These are phyloP conservation scores for Maudiozyma serrabonitensis DNA, from an alignment of 805 yeast species.

Conservation along the genomic window DNA sequence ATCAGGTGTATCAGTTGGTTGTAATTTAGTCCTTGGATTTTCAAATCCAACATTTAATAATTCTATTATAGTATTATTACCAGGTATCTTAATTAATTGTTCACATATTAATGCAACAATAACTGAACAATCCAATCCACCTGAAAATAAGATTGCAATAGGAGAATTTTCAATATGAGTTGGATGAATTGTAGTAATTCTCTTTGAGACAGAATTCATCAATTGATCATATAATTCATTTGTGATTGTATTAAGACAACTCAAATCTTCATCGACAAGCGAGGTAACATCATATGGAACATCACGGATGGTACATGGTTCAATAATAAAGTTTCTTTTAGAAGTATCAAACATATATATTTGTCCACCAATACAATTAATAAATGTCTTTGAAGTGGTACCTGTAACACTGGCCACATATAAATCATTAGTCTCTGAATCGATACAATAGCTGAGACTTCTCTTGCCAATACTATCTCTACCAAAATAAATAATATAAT, in stretches of 20 bases:
- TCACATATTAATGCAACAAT: constrained; percentile 45
- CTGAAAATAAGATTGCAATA: constrained; percentile 72
- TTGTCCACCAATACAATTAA: constrained; percentile 47
- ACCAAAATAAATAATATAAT: constrained; percentile 54
- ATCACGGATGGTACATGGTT: not conserved
- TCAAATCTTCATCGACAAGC: not conserved
- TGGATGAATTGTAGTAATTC: constrained; percentile 58
- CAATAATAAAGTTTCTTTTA: not conserved
- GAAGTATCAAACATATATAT: constrained; percentile 37
- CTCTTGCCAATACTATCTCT: constrained; percentile 78
- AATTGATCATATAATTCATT: constrained; percentile 25
- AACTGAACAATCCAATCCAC: constrained; percentile 90
- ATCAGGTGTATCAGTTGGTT: constrained; percentile 73
- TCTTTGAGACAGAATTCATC: constrained; percentile 33
- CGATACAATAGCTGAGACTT: constrained; percentile 45
- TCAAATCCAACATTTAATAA: constrained; percentile 89
- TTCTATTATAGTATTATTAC: constrained; percentile 38
- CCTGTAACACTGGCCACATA: constrained; percentile 38
- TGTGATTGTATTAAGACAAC: constrained; percentile 6
- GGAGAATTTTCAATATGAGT: constrained; percentile 31
- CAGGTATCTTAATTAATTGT: constrained; percentile 15
- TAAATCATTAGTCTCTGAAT: constrained; percentile 27
- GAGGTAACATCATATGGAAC: not conserved
- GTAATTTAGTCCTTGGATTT: constrained; percentile 64
- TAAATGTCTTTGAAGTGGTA: constrained; percentile 22